Conservation (phyloP, 495 filamentous ascomycete genomes). For the Ascodesmis nigricans region DNA sequence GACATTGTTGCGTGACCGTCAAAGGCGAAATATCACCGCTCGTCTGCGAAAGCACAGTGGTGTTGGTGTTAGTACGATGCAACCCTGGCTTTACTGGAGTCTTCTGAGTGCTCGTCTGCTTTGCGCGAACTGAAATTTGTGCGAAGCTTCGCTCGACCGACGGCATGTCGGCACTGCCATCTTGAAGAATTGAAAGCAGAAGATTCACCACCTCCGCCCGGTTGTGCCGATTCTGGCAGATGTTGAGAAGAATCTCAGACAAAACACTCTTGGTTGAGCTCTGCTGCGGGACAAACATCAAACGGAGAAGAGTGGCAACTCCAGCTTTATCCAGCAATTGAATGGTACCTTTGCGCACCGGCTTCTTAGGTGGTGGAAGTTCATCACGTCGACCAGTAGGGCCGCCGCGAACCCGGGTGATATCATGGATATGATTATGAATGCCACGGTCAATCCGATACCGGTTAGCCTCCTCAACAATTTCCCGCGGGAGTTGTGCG, state of each 20-base stretch:
- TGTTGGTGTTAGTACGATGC: conserved; percentile 28
- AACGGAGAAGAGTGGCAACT: conserved; percentile 73
- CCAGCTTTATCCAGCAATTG: conserved; percentile 96
- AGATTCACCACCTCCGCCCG: conserved; percentile 85
- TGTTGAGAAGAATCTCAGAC: conserved; percentile 63
- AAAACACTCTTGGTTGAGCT: conserved; percentile 59
- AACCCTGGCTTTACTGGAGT: conserved; percentile 37
- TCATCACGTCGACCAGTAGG: conserved; percentile 22
- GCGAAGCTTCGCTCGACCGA: conserved; percentile 90
- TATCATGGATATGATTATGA: conserved; percentile 34
- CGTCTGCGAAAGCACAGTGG: conserved; percentile 29
- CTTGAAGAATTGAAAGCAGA: conserved; percentile 83
- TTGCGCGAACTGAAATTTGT: conserved; percentile 75
- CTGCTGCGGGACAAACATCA: conserved; percentile 91
- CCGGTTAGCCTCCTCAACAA: conserved; percentile 66
- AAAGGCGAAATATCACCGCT: conserved; percentile 70
- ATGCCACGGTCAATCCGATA: conserved; percentile 37
- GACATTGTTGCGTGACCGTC: conserved; percentile 87
- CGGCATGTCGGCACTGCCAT: conserved; percentile 76
- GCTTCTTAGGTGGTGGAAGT: conserved; percentile 33
- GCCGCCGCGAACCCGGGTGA: conserved; percentile 29
- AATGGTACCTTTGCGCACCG: conserved; percentile 53
- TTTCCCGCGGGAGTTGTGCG: conserved; percentile 60
- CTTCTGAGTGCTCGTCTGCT: conserved; percentile 51
- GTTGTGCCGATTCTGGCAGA: conserved; percentile 86